These are phyloP conservation scores for Cajanus cajan DNA, from an alignment of 306 rosid genomes.

Conservation along the genomic window DNA sequence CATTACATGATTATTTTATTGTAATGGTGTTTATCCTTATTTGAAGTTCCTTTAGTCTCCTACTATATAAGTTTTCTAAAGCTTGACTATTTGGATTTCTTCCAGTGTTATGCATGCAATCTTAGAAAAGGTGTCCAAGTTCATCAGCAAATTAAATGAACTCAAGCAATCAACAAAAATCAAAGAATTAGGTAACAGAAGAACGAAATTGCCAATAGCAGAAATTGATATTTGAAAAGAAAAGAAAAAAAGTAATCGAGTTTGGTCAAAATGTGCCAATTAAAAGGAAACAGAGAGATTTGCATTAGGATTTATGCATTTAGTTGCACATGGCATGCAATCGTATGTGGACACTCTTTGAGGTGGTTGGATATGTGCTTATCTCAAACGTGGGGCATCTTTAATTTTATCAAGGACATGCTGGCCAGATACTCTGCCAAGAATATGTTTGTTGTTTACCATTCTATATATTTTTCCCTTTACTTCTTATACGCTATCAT, in stretches of 20 bases:
- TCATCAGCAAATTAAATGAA: background rate
- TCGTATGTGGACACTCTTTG: slow-evolving; percentile 32
- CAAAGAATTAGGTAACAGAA: slow-evolving; percentile 7
- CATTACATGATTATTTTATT: too few relatives aligned
- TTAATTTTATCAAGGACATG: background rate
- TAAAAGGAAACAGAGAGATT: slow-evolving; percentile 8
- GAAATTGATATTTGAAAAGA: background rate
- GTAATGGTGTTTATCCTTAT: background rate
- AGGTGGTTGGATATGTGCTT: slow-evolving; percentile 28
- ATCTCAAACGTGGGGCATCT: slow-evolving; percentile 29
- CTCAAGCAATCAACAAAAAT: background rate
- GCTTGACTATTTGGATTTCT: background rate
- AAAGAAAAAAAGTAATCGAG: background rate
- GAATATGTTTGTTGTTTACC: background rate
- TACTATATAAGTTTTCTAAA: background rate
- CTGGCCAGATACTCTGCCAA: background rate
- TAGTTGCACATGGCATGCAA: slow-evolving; percentile 34
- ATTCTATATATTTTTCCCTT: background rate
- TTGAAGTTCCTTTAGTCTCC: background rate
- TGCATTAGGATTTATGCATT: background rate
- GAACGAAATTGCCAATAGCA: background rate
- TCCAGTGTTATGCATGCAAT: background rate
- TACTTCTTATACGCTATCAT: background rate
- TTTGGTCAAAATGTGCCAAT: background rate
- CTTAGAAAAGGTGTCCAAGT: slow-evolving; percentile 7